Base-by-base conservation (phyloP, 768 basidiomycete species). In the Rhodotorula graminis region DNA sequence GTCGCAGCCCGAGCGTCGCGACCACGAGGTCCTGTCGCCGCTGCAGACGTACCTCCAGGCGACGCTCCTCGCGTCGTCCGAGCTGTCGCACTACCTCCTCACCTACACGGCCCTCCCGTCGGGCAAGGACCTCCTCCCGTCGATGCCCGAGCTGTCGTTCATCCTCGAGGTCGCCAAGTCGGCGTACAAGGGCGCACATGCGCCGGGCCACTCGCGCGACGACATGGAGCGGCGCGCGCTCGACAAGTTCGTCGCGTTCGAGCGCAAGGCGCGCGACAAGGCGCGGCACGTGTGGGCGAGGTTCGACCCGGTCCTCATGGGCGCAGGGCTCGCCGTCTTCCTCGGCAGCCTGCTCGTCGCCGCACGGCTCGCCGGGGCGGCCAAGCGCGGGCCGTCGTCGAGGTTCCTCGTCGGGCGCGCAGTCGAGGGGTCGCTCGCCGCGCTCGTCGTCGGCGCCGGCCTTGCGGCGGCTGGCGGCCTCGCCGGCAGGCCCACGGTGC, bases 241-340 rank as follows among this genome's bases (percentile, higher is more conserved):
- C 42, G 58, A 52, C 11, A 65, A 71, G 25, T 78, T 80, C 61
- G 77, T 84, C 61, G 81, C 84, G 27, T 92, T 87, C 78, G 87
- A 86, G 21, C 84, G 87, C 16, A 80, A 84, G 25, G 87, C 90
- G 11, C 84, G 93, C 47, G 82, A 84, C 1, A 85, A 85, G 4
- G 94, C 94, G 78, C 89, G 94, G 14, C 81, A 85, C 21, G 87
- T 97, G 66, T 99, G 96, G 96, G 95, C 96, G 1, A 91, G 92
- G 78, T 98, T 99, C 84, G 91, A 93, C 74, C 83, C 89, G 7
- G 77, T 86, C 2, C 83, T 91, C 23, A 97, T 98, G 85, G 80
- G 83, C 9, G 82, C 89, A 40, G 96, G 95, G 0, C 80, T 95
- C 18, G 76, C 80, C 0, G 81, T 91, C 37, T 84, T 94, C 69